phyloP scores from a whole-genome alignment of 2,329 filamentous ascomycete genomes.

The Stachybotrys echinatus region DNA sequence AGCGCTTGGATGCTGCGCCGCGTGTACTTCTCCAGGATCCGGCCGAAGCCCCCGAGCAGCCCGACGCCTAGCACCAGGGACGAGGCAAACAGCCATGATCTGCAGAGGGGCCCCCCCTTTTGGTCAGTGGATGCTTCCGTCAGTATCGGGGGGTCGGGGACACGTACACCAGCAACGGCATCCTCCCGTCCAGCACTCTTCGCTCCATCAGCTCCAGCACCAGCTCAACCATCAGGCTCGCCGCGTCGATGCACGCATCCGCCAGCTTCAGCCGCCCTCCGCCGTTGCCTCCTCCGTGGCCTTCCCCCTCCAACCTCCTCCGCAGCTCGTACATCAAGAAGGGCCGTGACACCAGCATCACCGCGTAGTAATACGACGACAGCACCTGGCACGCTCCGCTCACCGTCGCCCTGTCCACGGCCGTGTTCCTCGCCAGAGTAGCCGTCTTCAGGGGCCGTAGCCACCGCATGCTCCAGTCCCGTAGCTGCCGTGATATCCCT shows the following conservation, averaged over 20 bases:
- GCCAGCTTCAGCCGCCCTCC: slow-evolving; percentile 45
- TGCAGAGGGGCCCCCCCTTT: slow-evolving; percentile 12
- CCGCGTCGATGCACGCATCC: slow-evolving; percentile 51
- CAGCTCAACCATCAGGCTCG: slow-evolving; percentile 46
- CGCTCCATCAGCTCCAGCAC: slow-evolving; percentile 38
- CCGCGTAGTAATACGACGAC: slow-evolving; percentile 50
- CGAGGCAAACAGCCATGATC: slow-evolving; percentile 49
- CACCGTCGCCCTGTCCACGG: slow-evolving; percentile 20
- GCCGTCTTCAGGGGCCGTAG: slow-evolving; percentile 36
- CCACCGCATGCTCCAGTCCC: slow-evolving; percentile 47
- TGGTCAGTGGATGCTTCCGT: too few species aligned
- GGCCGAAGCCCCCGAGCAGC: slow-evolving; percentile 45
- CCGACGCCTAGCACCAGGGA: slow-evolving; percentile 48
- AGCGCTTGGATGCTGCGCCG: slow-evolving; percentile 41
- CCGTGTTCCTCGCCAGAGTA: slow-evolving; percentile 3
- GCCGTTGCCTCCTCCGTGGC: slow-evolving; percentile 14
- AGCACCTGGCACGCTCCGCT: slow-evolving; percentile 47
- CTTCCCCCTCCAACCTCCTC: slow-evolving; percentile 28
- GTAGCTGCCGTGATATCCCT: slow-evolving; percentile 45
- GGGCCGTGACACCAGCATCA: slow-evolving; percentile 51
- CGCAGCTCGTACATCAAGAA: slow-evolving; percentile 53
- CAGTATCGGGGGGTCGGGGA: too few species aligned
- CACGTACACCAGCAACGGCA: slow-evolving; percentile 46
- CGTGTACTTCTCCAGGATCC: slow-evolving; percentile 45
- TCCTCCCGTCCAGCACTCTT: slow-evolving; percentile 34